Conservation (phyloP, 1,139 yeast species). For the Saccharomycopsis hybrid region DNA sequence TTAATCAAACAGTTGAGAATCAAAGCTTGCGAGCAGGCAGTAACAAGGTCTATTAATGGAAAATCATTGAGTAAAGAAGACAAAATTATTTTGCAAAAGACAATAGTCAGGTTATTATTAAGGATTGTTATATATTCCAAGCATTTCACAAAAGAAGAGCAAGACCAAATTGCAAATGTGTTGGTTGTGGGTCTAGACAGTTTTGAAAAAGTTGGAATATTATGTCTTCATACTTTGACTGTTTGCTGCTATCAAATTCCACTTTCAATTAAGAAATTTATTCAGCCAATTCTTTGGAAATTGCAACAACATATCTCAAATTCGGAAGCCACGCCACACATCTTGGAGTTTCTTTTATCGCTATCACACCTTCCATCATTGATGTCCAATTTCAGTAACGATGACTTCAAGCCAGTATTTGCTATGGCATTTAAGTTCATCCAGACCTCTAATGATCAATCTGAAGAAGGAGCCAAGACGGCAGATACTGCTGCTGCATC, state of each 20-base stretch:
- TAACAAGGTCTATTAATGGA: conserved; percentile 40
- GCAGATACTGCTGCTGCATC: background rate
- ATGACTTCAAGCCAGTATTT: conserved; percentile 73
- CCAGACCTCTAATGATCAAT: conserved; percentile 36
- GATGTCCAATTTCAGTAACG: conserved; percentile 66
- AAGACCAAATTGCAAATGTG: conserved; percentile 63
- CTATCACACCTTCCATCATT: conserved; percentile 61
- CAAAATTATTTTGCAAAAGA: conserved; percentile 62
- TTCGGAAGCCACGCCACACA: conserved; percentile 63
- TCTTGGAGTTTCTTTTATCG: conserved; percentile 66
- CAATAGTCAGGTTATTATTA: conserved; percentile 57
- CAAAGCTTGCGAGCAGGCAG: conserved; percentile 56
- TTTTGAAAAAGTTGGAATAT: conserved; percentile 75
- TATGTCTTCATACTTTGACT: conserved; percentile 69
- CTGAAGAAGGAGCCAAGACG: background rate
- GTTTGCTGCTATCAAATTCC: conserved; percentile 82
- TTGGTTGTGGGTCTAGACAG: conserved; percentile 60
- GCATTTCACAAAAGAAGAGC: conserved; percentile 52
- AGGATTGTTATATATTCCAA: conserved; percentile 63
- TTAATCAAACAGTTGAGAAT: conserved; percentile 42
- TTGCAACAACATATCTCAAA: conserved; percentile 72
- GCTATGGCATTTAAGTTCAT: conserved; percentile 79
- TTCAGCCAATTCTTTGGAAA: conserved; percentile 58
- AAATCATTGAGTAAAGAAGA: conserved; percentile 40
- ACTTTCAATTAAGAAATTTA: conserved; percentile 58